phyloP scores from a whole-genome alignment of 176 grass and related monocot genomes.

The Alloteropsis semialata region DNA sequence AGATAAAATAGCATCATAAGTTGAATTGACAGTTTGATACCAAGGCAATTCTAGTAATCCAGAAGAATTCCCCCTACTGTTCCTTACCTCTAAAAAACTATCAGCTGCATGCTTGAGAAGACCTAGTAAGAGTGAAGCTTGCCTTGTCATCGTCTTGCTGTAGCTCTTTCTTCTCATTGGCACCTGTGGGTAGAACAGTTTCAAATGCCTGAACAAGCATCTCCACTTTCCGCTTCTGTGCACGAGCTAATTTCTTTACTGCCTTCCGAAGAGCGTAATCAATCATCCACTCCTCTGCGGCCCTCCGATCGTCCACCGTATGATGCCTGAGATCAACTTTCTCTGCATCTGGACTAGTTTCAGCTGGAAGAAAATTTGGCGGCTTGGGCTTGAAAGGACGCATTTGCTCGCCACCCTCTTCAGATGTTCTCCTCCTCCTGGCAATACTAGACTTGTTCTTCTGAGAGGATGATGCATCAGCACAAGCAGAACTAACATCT shows the following conservation, averaged over 20 bases:
- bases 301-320: slow-evolving; percentile 57
- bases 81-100: slow-evolving; percentile 27
- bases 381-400: slow-evolving; percentile 60
- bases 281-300: slow-evolving; percentile 86
- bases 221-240: slow-evolving; percentile 70
- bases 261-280: slow-evolving; percentile 77
- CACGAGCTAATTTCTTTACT: slow-evolving; percentile 57
- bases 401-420: slow-evolving; percentile 26
- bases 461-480: slow-evolving; percentile 25
- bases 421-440: slow-evolving; percentile 26
- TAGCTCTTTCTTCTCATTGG: slow-evolving; percentile 1
- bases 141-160: slow-evolving; percentile 24
- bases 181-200: slow-evolving; percentile 43
- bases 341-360: slow-evolving; percentile 59
- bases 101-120: slow-evolving; percentile 42
- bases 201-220: slow-evolving; percentile 90
- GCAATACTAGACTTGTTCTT: slow-evolving; percentile 30
- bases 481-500: slow-evolving; percentile 28
- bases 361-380: slow-evolving; percentile 54
- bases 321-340: slow-evolving; percentile 82
- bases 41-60: background rate
- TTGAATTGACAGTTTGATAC: background rate
- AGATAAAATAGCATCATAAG: background rate
- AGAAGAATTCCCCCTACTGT: background rate
- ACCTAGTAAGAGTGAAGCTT: slow-evolving; percentile 18